These are phyloP conservation scores for Emergomyces africanus DNA, from an alignment of 2,329 filamentous ascomycete genomes.

Conservation along the genomic window DNA sequence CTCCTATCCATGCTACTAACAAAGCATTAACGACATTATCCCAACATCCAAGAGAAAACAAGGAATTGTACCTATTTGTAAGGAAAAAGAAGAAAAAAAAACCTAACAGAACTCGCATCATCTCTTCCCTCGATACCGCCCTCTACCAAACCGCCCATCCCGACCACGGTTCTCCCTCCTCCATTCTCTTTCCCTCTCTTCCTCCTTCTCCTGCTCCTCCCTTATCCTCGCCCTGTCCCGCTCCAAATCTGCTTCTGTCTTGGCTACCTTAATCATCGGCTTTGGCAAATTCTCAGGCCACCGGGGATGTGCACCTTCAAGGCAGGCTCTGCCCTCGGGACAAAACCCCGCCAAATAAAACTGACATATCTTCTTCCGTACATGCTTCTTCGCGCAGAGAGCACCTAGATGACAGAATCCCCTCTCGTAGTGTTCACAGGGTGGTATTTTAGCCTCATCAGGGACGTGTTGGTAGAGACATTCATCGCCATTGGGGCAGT, in stretches of 20 bases:
- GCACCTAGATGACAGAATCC: constrained; percentile 92
- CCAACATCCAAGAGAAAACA: neutral
- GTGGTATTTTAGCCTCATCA: constrained; percentile 62
- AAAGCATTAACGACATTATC: neutral
- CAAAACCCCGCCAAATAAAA: constrained; percentile 94
- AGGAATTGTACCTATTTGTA: neutral
- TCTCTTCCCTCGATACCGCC: constrained; percentile 35
- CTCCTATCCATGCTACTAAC: neutral
- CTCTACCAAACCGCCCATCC: constrained; percentile 30
- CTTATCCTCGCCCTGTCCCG: constrained; percentile 42
- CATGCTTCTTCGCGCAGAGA: constrained; percentile 75
- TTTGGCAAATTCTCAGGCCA: constrained; percentile 56
- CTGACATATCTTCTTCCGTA: constrained; percentile 64
- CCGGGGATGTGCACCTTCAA: constrained; percentile 66
- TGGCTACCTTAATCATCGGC: constrained; percentile 51
- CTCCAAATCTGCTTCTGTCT: constrained; percentile 58
- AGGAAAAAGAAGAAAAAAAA: neutral
- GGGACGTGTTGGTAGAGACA: constrained; percentile 88
- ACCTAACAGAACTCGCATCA: constrained; percentile 9
- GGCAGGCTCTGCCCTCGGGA: constrained; percentile 65
- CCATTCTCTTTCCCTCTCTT: constrained; percentile 42
- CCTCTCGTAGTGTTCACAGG: constrained; percentile 83
- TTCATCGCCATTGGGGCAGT: constrained; percentile 94
- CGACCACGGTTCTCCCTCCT: constrained; percentile 39
- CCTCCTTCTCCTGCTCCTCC: constrained; percentile 46